Conservation (phyloP, 768 basidiomycete genomes). For the Lentinula edodes region DNA sequence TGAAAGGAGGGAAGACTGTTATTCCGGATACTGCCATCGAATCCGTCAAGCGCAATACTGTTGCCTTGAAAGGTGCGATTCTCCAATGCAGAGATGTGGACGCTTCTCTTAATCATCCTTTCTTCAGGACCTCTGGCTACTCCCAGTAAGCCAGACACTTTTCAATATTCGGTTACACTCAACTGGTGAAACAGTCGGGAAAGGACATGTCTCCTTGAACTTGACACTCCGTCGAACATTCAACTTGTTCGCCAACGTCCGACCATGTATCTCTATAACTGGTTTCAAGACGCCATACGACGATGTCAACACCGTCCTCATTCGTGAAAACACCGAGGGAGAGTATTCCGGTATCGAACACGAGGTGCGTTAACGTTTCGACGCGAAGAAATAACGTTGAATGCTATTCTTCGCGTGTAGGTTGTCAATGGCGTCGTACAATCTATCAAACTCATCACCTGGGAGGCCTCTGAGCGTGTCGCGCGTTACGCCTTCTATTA, state of each 20-base stretch:
- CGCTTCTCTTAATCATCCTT: neutral
- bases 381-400: neutral
- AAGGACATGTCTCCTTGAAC: slow-evolving; percentile 98
- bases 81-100: neutral
- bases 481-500: slow-evolving; percentile 99
- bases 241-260: slow-evolving; percentile 97
- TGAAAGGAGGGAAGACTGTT: slow-evolving; percentile 94
- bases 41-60: slow-evolving; percentile 94
- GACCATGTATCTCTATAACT: slow-evolving; percentile 91
- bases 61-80: slow-evolving; percentile 86
- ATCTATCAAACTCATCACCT: slow-evolving; percentile 98
- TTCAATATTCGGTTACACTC: neutral
- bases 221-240: slow-evolving; percentile 95
- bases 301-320: slow-evolving; percentile 95
- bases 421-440: slow-evolving; percentile 97
- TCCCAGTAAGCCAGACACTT: slow-evolving; percentile 62
- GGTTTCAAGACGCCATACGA: slow-evolving; percentile 99
- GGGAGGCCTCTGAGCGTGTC: slow-evolving; percentile 97
- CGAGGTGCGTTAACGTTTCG: slow-evolving; percentile 51
- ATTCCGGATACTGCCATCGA: slow-evolving; percentile 90
- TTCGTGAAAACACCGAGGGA: slow-evolving; percentile 99
- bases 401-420: slow-evolving; percentile 28
- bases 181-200: slow-evolving; percentile 64
- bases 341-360: slow-evolving; percentile 99
- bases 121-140: slow-evolving; percentile 86